Percentiles rank a stretch among this genome's conserved stretches.
These are phyloP conservation scores for Ophiostoma tasmaniense DNA, from an alignment of 2,329 filamentous ascomycete species.

Conservation along the genomic window DNA sequence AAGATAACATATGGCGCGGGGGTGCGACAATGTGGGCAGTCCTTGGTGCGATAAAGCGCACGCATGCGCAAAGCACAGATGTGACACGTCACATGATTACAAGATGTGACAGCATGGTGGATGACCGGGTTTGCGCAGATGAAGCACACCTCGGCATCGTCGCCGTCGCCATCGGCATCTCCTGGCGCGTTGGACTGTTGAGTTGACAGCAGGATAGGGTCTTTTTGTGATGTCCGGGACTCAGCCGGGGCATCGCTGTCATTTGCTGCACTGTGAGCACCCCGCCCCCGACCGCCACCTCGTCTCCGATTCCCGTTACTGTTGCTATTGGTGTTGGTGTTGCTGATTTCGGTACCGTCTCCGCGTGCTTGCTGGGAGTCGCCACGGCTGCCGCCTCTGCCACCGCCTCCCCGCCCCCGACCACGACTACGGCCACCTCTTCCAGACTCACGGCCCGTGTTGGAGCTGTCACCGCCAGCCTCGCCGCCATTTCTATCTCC, in stretches of 20 bases:
- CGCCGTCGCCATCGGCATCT: slow-evolving; percentile 15
- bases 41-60: slow-evolving; percentile 91
- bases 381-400: slow-evolving; percentile 24
- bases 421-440: slow-evolving; percentile 29
- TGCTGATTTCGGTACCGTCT: not conserved
- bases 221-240: slow-evolving; percentile 9
- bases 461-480: not conserved
- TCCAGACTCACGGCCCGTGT: slow-evolving; percentile 30
- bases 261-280: slow-evolving; percentile 35
- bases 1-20: slow-evolving; percentile 80
- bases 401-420: slow-evolving; percentile 16
- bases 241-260: slow-evolving; percentile 19
- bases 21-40: slow-evolving; percentile 88
- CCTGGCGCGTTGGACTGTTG: slow-evolving; percentile 8
- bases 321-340: not conserved
- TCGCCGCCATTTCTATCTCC: slow-evolving; percentile 1
- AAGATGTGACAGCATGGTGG: slow-evolving; percentile 82
- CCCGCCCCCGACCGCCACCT: slow-evolving; percentile 9
- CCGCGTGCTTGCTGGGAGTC: not conserved
- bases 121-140: slow-evolving; percentile 89
- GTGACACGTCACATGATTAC: slow-evolving; percentile 94
- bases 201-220: slow-evolving; percentile 4
- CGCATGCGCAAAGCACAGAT: slow-evolving; percentile 88
- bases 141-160: slow-evolving; percentile 80
- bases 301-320: not conserved